A percentile compares a stretch with the other conserved stretches of the same genome.
Conservation (phyloP, 768 basidiomycete species). For the Leccinum ochraceum region DNA sequence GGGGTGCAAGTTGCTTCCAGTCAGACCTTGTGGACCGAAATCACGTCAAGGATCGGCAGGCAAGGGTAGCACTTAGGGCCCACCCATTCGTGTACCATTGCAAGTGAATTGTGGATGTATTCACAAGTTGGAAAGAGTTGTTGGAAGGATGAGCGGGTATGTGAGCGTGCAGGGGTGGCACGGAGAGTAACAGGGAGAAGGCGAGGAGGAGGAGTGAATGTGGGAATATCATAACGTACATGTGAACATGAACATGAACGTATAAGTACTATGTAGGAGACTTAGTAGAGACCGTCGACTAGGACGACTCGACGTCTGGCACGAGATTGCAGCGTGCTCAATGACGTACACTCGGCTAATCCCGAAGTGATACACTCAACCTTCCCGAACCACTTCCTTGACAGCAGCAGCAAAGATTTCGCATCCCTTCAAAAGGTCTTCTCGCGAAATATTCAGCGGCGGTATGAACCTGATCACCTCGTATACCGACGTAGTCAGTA, state of each 20-base stretch:
- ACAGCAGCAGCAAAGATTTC: conserved; percentile 70
- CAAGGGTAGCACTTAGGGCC: conserved; percentile 8
- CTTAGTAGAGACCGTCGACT: conserved; percentile 4
- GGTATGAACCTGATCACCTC: conserved; percentile 94
- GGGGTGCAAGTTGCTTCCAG: conserved; percentile 57
- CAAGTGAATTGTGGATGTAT: conserved; percentile 50
- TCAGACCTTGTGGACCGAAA: conserved; percentile 42
- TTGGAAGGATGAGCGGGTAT: conserved; percentile 77
- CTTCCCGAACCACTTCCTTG: conserved; percentile 60
- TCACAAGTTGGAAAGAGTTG: conserved; percentile 45
- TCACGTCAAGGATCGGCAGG: conserved; percentile 13
- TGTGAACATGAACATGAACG: conserved; percentile 4
- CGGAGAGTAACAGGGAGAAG: conserved; percentile 7
- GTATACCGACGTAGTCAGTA: conserved; percentile 88
- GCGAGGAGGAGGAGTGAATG: background rate
- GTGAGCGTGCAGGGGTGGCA: conserved; percentile 44
- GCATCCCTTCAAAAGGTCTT: conserved; percentile 71
- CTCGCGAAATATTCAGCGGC: conserved; percentile 75
- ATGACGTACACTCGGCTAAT: conserved; percentile 11
- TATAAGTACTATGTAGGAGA: background rate
- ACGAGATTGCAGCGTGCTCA: conserved; percentile 6
- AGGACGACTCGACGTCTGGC: conserved; percentile 1
- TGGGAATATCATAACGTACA: background rate
- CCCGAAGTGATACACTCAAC: conserved; percentile 14
- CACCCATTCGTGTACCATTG: conserved; percentile 61